Base-by-base conservation (phyloP, 805 yeast species). In the Nakazawaea peltata region DNA sequence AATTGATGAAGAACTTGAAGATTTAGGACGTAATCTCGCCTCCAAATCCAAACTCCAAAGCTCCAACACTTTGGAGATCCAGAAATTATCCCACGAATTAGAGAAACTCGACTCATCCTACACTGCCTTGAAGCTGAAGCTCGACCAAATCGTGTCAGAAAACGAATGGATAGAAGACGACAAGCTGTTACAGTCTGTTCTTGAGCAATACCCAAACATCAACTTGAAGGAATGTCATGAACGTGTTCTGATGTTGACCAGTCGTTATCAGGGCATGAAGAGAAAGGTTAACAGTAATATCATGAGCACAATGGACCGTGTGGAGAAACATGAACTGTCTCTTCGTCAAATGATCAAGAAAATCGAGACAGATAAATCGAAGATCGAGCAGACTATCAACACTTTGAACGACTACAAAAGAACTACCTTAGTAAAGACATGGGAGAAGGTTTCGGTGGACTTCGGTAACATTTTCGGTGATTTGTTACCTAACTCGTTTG, bases 401-500 rank as follows among this genome's bases (percentile, higher is more conserved):
- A 84, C 85, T 35, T 68, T 92, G 45, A 87, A 90, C 50, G 83
- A 81, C 33, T 84, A 87, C 57, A 88, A 92, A 54, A 67, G 83
- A 30, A 81, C 81, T 23, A 87, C 96, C 0, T 65, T 92, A 41
- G 69, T 81, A 27, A 74, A 77, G 36, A 90, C 97, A 0, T 90
- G 90, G 78, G 71, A 76, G 43, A 84, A 83, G 50, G 97, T 92
- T 7, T 77, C 90, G 4, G 69, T 61, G 8, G 97, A 90, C 54
- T 88, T 92, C 58, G 98, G 98, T 11, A 71, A 72, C 33, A 85
- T 92, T 18, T 92, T 92, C 59, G 75, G 82, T 2, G 96, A 87
- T 48, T 66, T 92, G 33, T 63, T 92, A 35, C 97, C 97, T 0
- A 85, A 84, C 11, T 81, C 95, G 3, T 83, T 78, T 57, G 94